Evolutionary conservation across 2,329 filamentous ascomycete species (phyloP).

Genomic region (Verticillium dahliae): DNA sequence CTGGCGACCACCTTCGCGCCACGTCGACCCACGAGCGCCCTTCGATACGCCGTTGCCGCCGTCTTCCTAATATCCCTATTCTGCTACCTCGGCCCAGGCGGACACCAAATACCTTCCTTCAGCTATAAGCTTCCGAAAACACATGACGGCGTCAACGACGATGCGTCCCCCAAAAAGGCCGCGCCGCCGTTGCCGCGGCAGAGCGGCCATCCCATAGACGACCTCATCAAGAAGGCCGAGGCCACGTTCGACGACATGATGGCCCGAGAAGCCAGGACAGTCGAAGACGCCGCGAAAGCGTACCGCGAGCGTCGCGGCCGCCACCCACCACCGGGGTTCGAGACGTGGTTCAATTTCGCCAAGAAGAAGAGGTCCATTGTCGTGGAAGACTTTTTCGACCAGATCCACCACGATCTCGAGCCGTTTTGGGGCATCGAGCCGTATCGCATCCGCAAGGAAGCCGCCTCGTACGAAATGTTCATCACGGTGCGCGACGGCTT

Average conservation of each 20-base stretch:
- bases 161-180: not conserved
- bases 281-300: conserved; percentile 35
- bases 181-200: not conserved
- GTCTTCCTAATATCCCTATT: conserved; percentile 44
- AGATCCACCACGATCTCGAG: conserved; percentile 43
- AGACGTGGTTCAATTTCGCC: conserved; percentile 39
- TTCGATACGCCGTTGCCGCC: conserved; percentile 55
- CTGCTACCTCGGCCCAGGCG: conserved; percentile 19
- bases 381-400: conserved; percentile 44
- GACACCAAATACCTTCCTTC: conserved; percentile 4
- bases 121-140: not conserved
- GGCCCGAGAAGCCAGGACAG: conserved; percentile 31
- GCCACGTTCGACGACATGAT: conserved; percentile 29
- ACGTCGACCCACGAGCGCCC: conserved; percentile 38
- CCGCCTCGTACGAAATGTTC: conserved; percentile 52
- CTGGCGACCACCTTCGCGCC: conserved; percentile 34
- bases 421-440: conserved; percentile 50
- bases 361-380: conserved; percentile 32
- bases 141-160: not conserved
- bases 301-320: conserved; percentile 40
- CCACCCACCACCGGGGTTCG: conserved; percentile 42
- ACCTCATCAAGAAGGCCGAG: conserved; percentile 32
- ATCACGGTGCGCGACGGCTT: conserved; percentile 49
- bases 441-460: conserved; percentile 41
- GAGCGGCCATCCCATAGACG: conserved; percentile 35